Base-by-base conservation (phyloP, 2,329 filamentous ascomycete genomes). In the Septoria petroselini region DNA sequence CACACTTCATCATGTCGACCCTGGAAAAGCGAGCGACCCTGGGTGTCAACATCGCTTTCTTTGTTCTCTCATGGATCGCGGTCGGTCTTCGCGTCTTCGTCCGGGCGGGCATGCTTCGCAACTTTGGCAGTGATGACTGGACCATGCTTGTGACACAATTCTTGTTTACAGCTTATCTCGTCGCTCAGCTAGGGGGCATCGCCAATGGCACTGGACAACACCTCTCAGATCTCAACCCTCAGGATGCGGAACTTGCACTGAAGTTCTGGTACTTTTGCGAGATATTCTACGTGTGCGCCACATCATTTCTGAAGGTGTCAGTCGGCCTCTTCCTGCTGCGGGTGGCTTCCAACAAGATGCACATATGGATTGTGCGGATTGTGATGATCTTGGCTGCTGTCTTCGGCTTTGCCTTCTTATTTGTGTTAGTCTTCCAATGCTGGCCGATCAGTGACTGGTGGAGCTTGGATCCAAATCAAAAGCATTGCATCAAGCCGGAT, bases 241-340 rank as follows among this genome's bases (percentile, higher is more conserved):
- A 37, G 35, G 25, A 56, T 17, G 62, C 62, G 6, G 42, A 55
- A 27, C 51, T 21, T 7, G 62, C 62, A 7, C 33, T 64, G 5
- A 47, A 72, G 70, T 71, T 66, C 57, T 81, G 76, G 76, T 81
- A 75, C 67, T 70, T 80, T n/a, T 77, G 76, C 55, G 77, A 80
- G 58, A 65, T 76, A n/a, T 73, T 74, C 54, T 81, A 81, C 60
- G 71, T 75, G 6, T 62, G 76, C 47, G 69, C 71, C 4, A 76
- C 71, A 17, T 69, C 72, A 31, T 60, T 74, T 9, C 69, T 77
- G 38, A 79, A 78, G 51, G 68, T 78, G 30, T 74, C 77, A 1
- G 75, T 81, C 43, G 75, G 71, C 4, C 65, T 78, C n/a, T 78
- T 79, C 52, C 71, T 80, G 35, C 71, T 80, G 11, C 73, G 77